Base-by-base conservation (phyloP, 306 rosid species). In the Alnus glutinosa region DNA sequence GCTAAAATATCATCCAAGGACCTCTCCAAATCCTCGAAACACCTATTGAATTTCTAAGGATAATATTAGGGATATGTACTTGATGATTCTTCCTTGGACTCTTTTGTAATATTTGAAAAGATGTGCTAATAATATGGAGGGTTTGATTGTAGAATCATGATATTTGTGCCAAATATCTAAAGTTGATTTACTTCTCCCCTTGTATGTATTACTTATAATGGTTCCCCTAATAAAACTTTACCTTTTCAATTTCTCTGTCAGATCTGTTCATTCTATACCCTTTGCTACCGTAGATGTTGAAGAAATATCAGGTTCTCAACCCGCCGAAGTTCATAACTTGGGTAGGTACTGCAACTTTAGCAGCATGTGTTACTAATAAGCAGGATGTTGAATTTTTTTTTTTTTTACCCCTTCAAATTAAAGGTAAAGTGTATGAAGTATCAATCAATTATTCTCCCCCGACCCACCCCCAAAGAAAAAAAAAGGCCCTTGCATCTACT, bases 311-410 rank as follows among this genome's bases (percentile, higher is more conserved):
- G 98, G 92, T 64, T 87, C 96, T 74, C 85, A 57, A 77, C 98
- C 98, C 9, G 98, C 96, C 74, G 98, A 95, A 86, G 98, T 91
- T 77, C 89, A 84, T 62, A 95, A 91, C 87, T 82, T 95, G 83
- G 97, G 98, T 92, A 86, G 69, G 92, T 76, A 37, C 52, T 4
- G 19, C n/a, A 36, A 47, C 36, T 64, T 58, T 63, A 36, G 58
- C 71, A 70, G 61, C 42, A 51, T 75, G 9, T 50, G 52, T 78
- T 52, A 66, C 75, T 75, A 55, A 1, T 18, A 69, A 8, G n/a
- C 54, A 59, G 2, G 36, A 50, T 19, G 28, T 73, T 79, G 34
- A 46, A 1, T 34, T 2, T 34, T 34, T 75, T 73, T 39, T 36
- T 7, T 62, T 67, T 16, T 9, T 67, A 13, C 9, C 47, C 71